Evolutionary conservation across 805 yeast genomes (phyloP).

Genomic region (Wickerhamiella slavikovae): DNA sequence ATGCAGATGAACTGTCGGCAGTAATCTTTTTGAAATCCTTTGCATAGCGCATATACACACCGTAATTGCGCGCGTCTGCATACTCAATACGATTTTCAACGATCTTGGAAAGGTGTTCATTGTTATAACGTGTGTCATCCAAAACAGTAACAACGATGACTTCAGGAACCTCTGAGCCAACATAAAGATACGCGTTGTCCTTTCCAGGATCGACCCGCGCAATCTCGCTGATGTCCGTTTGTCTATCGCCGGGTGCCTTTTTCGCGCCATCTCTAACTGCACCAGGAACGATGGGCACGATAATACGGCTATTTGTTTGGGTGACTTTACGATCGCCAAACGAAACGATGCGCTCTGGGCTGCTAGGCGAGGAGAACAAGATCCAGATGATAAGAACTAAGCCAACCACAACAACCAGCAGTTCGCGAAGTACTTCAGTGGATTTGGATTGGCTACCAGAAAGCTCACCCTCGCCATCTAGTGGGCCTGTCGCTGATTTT

Average conservation of each 20-base stretch:
- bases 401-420: conserved; percentile 10
- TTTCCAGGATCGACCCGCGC: conserved; percentile 2
- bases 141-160: conserved; percentile 62
- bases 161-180: conserved; percentile 11
- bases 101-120: conserved; percentile 39
- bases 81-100: conserved; percentile 81
- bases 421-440: conserved; percentile 11
- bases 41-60: conserved; percentile 64
- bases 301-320: conserved; percentile 7
- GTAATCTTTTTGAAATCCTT: conserved; percentile 40
- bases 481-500: too few species aligned
- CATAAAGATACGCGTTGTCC: conserved; percentile 7
- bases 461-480: too few species aligned
- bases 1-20: conserved; percentile 8
- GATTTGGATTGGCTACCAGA: conserved; percentile 6
- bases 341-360: not conserved
- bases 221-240: conserved; percentile 9
- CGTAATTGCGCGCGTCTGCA: conserved; percentile 63
- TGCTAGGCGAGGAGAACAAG: conserved; percentile 9
- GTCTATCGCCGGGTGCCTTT: conserved; percentile 18
- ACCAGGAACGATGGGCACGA: conserved; percentile 10
- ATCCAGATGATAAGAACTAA: conserved; percentile 12
- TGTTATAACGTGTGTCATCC: conserved; percentile 52
- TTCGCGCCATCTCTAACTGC: conserved; percentile 11
- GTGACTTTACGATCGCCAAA: not conserved